phyloP scores from a whole-genome alignment of 768 basidiomycete species.

The Hysterangium stoloniferum region DNA sequence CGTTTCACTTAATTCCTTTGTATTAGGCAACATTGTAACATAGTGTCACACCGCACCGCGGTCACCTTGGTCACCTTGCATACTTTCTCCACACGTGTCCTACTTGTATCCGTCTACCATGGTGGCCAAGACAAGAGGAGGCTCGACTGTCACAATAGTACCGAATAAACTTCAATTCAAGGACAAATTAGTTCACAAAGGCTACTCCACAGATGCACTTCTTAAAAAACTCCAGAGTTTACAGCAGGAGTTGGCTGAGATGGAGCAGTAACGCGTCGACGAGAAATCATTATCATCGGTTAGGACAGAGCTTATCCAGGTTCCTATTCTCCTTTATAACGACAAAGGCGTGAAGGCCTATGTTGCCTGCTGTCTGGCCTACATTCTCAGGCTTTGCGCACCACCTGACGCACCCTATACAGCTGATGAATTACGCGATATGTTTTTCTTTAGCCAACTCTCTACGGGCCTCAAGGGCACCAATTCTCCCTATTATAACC shows the following conservation, averaged over 20 bases:
- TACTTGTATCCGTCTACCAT: too few species aligned
- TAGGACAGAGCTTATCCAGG: constrained; percentile 72
- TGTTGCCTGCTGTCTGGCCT: constrained; percentile 88
- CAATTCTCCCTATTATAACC: constrained; percentile 79
- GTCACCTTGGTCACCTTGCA: too few species aligned
- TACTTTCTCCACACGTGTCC: too few species aligned
- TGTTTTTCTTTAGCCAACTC: constrained; percentile 92
- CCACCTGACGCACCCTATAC: constrained; percentile 98
- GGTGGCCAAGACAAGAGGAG: constrained; percentile 1
- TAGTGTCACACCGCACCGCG: too few species aligned
- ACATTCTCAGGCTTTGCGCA: constrained; percentile 87
- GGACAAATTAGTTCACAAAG: constrained; percentile 74
- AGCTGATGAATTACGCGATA: constrained; percentile 79
- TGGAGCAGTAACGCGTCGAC: constrained; percentile 87
- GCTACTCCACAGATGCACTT: constrained; percentile 70
- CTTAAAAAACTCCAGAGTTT: constrained; percentile 79
- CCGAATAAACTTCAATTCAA: constrained; percentile 42
- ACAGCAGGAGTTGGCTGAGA: constrained; percentile 63
- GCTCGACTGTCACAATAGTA: background rate
- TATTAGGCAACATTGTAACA: too few species aligned
- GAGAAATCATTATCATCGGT: constrained; percentile 56
- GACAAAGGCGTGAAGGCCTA: constrained; percentile 95
- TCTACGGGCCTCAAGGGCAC: constrained; percentile 61
- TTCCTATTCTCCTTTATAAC: constrained; percentile 82
- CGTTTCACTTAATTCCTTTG: too few species aligned